Evolutionary conservation across 2,329 filamentous ascomycete genomes (phyloP).

Genomic region (Monilinia vaccinii-corymbosi): DNA sequence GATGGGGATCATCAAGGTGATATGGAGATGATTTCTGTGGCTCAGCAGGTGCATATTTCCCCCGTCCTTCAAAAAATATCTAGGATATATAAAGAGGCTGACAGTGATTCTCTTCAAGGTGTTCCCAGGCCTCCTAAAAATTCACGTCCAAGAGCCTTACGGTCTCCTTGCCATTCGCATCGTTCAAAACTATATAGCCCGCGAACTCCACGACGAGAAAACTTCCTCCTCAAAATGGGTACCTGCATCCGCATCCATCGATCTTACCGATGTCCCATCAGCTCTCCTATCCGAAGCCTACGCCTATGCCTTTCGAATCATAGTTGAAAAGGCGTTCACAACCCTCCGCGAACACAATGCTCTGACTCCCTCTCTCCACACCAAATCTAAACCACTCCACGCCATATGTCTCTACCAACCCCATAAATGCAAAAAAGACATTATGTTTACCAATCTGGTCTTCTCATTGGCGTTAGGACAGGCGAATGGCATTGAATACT

Average conservation of each 20-base stretch:
- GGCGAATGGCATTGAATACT: constrained; percentile 28
- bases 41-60: constrained; percentile 10
- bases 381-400: background rate
- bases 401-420: constrained; percentile 30
- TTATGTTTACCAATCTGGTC: constrained; percentile 33
- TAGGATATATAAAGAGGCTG: background rate
- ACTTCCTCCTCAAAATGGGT: background rate
- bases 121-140: constrained; percentile 14
- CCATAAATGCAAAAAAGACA: constrained; percentile 33
- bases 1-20: constrained; percentile 15
- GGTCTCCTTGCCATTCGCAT: constrained; percentile 13
- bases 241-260: background rate
- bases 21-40: constrained; percentile 17
- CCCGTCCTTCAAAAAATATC: background rate
- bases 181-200: constrained; percentile 12
- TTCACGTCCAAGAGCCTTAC: constrained; percentile 15
- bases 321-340: constrained; percentile 11
- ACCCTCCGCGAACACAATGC: constrained; percentile 12
- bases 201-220: constrained; percentile 10
- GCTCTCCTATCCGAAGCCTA: constrained; percentile 12
- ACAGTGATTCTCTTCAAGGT: constrained; percentile 1
- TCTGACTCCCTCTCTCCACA: background rate
- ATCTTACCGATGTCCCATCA: constrained; percentile 4
- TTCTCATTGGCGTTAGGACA: constrained; percentile 30
- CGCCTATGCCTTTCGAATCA: constrained; percentile 11